Evolutionary conservation across 441 rosid species (phyloP), one percentile per base, ranked within the genome.

Genomic region (Croton laevigatus): DNA sequence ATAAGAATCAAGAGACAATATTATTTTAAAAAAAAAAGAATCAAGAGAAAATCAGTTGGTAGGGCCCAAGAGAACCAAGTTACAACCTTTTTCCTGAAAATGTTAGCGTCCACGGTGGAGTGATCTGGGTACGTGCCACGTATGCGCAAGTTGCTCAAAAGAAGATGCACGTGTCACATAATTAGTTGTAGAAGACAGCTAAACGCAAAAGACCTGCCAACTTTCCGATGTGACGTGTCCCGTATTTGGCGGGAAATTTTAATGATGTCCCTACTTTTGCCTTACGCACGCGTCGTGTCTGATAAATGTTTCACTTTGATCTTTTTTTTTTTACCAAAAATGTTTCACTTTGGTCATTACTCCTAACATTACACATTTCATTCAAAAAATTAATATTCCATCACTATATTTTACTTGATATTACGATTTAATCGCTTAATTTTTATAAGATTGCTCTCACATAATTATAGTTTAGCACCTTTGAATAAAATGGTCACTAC

Each of bases 31-130:
- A n/a, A n/a, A n/a, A n/a, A n/a, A 72, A 65, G 65, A 44, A 65
- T 65, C 64, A 45, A 59, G 45, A 23, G 57, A 48, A 73, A 78
- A 84, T 82, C 79, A 22, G 49, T 36, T 3, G 6, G 65, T 71
- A 77, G 79, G 58, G 51, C 69, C 73, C 62, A 55, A 63, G 70
- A 48, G 59, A 60, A 49, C 54, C 85, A 81, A 80, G 60, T 78
- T 78, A 82, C 77, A 34, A 16, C 7, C 46, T 22, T 65, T 62
- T 59, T 10, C 20, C 10, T 40, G 7, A 38, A 38, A 38, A 38
- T 40, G 1, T 40, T 7, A 6, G 44, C 1, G 44, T 40, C 44
- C 44, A 40, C 44, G 32, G 2, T 23, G 9, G 1, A 42, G 44
- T 34, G 66, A 71, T 14, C 22, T 54, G 75, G 71, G 72, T 40